Evolutionary conservation across 345 rosid genomes (phyloP).

Genomic region (Aethionema arabicum): DNA sequence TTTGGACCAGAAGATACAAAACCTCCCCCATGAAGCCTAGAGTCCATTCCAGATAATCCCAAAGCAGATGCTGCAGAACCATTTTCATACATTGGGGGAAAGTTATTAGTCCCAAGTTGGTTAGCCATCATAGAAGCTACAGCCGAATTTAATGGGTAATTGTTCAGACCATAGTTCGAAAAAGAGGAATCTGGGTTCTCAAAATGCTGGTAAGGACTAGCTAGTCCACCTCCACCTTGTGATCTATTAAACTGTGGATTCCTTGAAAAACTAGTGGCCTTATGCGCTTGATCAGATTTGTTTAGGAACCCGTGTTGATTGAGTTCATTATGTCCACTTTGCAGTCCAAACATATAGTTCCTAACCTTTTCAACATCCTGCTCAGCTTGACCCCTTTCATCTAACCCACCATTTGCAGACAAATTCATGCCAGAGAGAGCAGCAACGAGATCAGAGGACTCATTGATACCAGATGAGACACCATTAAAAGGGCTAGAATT

Average conservation of each 20-base stretch:
- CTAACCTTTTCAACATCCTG: conserved; percentile 49
- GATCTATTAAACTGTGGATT: conserved; percentile 61
- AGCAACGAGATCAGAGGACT: conserved; percentile 59
- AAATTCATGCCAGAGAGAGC: conserved; percentile 72
- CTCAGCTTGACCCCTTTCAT: conserved; percentile 47
- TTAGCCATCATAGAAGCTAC: conserved; percentile 57
- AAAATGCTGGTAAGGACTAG: conserved; percentile 49
- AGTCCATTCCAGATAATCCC: conserved; percentile 61
- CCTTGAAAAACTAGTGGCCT: conserved; percentile 41
- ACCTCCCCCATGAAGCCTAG: conserved; percentile 63
- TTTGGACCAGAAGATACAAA: conserved; percentile 47
- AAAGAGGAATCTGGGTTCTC: conserved; percentile 33
- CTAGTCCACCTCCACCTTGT: conserved; percentile 52
- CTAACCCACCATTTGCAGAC: conserved; percentile 45
- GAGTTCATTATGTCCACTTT: conserved; percentile 36
- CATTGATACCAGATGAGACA: conserved; percentile 48
- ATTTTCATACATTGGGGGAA: conserved; percentile 69
- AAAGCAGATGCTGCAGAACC: conserved; percentile 59
- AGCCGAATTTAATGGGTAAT: conserved; percentile 57
- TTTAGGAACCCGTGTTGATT: conserved; percentile 53
- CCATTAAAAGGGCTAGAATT: conserved; percentile 56
- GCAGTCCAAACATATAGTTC: conserved; percentile 54
- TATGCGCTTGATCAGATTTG: conserved; percentile 49
- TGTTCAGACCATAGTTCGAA: conserved; percentile 47
- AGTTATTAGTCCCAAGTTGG: conserved; percentile 60